phyloP scores from a whole-genome alignment of 495 filamentous ascomycete genomes.

The Penicillium angulare region DNA sequence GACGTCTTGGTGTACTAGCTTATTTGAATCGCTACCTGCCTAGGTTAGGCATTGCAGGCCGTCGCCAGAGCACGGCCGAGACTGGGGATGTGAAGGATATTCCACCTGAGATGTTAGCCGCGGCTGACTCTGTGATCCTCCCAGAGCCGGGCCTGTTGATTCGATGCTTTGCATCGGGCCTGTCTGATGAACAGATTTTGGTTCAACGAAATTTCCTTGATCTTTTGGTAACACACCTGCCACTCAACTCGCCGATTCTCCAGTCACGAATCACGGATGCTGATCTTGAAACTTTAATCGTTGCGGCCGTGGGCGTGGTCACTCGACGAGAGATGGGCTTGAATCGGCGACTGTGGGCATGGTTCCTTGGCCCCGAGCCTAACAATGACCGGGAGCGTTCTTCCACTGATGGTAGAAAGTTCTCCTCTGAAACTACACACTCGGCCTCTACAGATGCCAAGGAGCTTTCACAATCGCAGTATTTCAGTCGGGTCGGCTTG shows the following conservation, averaged over 20 bases:
- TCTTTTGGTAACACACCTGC: slow-evolving; percentile 85
- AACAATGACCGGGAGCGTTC: slow-evolving; percentile 39
- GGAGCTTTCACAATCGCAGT: slow-evolving; percentile 53
- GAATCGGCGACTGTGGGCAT: slow-evolving; percentile 92
- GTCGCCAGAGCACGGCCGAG: slow-evolving; percentile 31
- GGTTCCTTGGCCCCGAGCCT: slow-evolving; percentile 85
- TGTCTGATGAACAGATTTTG: slow-evolving; percentile 85
- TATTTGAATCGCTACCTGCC: slow-evolving; percentile 81
- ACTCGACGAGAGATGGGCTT: slow-evolving; percentile 91
- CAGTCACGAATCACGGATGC: slow-evolving; percentile 65
- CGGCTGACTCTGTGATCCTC: slow-evolving; percentile 74
- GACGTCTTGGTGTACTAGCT: slow-evolving; percentile 82
- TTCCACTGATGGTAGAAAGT: slow-evolving; percentile 46
- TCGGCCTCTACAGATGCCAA: slow-evolving; percentile 40
- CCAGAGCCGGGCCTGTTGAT: slow-evolving; percentile 91
- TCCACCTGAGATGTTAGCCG: slow-evolving; percentile 33
- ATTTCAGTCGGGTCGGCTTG: slow-evolving; percentile 79
- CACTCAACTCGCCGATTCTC: slow-evolving; percentile 80
- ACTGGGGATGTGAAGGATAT: slow-evolving; percentile 19
- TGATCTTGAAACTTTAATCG: slow-evolving; percentile 78
- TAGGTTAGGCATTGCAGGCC: slow-evolving; percentile 54
- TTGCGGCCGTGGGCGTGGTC: slow-evolving; percentile 81
- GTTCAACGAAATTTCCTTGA: slow-evolving; percentile 94
- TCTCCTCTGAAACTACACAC: slow-evolving; percentile 44
- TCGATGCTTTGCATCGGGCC: slow-evolving; percentile 83